These are phyloP conservation scores for Sugiyamaella castrensis DNA, from an alignment of 1,139 yeast genomes.

Conservation along the genomic window DNA sequence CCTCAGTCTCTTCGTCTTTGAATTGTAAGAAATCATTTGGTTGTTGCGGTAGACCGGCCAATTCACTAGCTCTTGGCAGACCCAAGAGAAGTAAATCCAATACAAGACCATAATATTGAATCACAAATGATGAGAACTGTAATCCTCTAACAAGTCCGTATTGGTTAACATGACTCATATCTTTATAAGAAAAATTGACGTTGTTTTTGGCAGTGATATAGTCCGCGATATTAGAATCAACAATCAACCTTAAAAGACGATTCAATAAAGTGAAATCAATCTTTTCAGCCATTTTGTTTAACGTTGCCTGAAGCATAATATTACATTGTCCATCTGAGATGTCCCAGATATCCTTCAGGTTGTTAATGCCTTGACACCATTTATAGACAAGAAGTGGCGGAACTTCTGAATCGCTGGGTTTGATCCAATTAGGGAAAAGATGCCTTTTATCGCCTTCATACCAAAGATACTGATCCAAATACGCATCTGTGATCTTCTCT, in stretches of 20 bases:
- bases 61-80: constrained; percentile 76
- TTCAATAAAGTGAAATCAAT: constrained; percentile 85
- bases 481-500: constrained; percentile 95
- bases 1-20: constrained; percentile 55
- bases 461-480: constrained; percentile 93
- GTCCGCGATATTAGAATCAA: constrained; percentile 92
- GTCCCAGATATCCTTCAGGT: constrained; percentile 75
- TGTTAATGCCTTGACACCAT: constrained; percentile 95
- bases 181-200: constrained; percentile 77
- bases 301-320: constrained; percentile 76
- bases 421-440: constrained; percentile 92
- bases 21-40: constrained; percentile 82
- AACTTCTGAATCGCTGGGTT: constrained; percentile 91
- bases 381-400: constrained; percentile 90
- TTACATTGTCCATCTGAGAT: constrained; percentile 68
- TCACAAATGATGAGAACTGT: constrained; percentile 85
- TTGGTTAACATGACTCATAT: constrained; percentile 91
- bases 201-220: constrained; percentile 92
- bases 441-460: constrained; percentile 88
- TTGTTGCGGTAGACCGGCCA: constrained; percentile 68
- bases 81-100: constrained; percentile 82
- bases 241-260: constrained; percentile 70
- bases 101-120: constrained; percentile 85
- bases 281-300: constrained; percentile 74
- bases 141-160: constrained; percentile 85